Conservation (phyloP, 148 eudicot genomes). For the Bassia scoparia region DNA sequence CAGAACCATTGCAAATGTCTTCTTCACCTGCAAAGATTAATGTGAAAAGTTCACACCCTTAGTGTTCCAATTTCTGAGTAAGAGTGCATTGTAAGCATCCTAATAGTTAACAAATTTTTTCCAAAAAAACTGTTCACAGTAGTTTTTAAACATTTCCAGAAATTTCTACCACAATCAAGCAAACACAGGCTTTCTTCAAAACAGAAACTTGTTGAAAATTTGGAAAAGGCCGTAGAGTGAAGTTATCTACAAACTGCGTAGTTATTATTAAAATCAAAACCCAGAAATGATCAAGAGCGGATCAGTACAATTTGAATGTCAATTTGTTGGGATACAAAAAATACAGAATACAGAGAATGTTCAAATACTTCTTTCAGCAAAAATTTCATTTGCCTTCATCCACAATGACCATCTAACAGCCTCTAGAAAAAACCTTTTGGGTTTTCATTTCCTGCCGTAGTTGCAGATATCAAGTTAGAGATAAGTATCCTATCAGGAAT, state of each 20-base stretch:
- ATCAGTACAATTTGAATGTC: no score
- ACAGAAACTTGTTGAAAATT: no score
- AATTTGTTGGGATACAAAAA: background rate
- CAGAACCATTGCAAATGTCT: background rate
- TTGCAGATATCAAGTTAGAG: conserved; percentile 57
- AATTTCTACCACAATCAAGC: no score
- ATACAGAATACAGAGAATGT: conserved; percentile 12
- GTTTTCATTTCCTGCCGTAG: conserved; percentile 70
- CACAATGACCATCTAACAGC: conserved; percentile 98
- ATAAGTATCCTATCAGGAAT: conserved; percentile 76
- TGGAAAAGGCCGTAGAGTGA: background rate
- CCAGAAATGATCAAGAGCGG: background rate
- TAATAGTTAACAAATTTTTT: no score
- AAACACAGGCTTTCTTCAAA: background rate
- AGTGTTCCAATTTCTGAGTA: no score
- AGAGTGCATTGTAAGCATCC: no score
- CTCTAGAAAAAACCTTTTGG: no score
- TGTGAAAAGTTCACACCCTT: no score
- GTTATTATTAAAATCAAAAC: background rate
- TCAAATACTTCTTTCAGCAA: conserved; percentile 30
- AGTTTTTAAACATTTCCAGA: no score
- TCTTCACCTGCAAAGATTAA: conserved; percentile 19
- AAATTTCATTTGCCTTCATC: conserved; percentile 92
- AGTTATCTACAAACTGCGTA: background rate
- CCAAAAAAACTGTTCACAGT: no score